Evolutionary conservation across 805 yeast genomes (phyloP).

Genomic region (Yarrowia sp.): DNA sequence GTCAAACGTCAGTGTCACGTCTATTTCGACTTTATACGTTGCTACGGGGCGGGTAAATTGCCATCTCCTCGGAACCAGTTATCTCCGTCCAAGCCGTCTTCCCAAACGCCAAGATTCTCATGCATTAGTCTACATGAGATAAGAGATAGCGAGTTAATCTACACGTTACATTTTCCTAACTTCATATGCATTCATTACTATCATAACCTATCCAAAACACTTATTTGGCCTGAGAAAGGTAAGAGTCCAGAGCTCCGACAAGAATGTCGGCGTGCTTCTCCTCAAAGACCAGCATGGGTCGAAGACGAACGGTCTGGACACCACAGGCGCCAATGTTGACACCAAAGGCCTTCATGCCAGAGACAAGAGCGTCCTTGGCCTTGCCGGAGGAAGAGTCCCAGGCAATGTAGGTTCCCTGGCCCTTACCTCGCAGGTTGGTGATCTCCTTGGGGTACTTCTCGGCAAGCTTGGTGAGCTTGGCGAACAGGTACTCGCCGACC

Average conservation of each 20-base stretch:
- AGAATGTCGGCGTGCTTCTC: conserved; percentile 74
- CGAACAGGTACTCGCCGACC: conserved; percentile 67
- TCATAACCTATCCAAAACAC: neutral
- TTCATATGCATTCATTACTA: neutral
- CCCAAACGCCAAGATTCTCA: too few species aligned
- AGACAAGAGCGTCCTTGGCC: conserved; percentile 59
- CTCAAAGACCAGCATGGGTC: conserved; percentile 77
- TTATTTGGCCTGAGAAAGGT: conserved; percentile 24
- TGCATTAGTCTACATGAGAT: neutral
- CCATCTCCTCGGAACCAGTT: too few species aligned
- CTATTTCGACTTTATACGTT: too few species aligned
- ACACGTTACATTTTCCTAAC: too few species aligned
- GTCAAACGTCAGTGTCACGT: too few species aligned
- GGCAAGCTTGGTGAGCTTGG: conserved; percentile 54
- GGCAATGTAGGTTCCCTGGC: conserved; percentile 77
- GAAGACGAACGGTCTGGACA: conserved; percentile 68
- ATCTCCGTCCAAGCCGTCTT: too few species aligned
- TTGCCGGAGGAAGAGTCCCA: conserved; percentile 59
- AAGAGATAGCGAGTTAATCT: neutral
- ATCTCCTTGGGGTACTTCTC: conserved; percentile 51
- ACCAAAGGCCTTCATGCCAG: conserved; percentile 59
- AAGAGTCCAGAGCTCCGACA: conserved; percentile 44
- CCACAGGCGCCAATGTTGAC: conserved; percentile 86
- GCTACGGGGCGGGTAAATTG: too few species aligned
- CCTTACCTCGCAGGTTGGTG: conserved; percentile 65